These are phyloP conservation scores for Alternaria rosae DNA, from an alignment of 2,329 filamentous ascomycete genomes.

Conservation along the genomic window DNA sequence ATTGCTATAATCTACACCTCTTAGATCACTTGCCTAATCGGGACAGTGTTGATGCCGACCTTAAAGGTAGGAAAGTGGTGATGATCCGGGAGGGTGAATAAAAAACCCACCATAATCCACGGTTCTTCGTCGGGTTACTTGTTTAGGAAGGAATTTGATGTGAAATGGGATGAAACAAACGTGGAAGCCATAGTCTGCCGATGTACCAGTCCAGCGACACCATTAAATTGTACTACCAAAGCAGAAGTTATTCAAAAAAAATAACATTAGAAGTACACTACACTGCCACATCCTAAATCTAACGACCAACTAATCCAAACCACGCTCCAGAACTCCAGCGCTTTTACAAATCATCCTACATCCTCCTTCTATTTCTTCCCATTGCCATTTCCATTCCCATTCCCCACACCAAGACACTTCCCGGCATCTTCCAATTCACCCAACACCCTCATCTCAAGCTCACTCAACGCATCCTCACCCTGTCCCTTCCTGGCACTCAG, in stretches of 20 bases:
- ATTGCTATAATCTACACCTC: not conserved
- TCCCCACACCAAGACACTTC: conserved; percentile 46
- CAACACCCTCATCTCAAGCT: conserved; percentile 79
- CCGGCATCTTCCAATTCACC: conserved; percentile 44
- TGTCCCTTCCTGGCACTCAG: conserved; percentile 46
- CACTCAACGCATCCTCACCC: conserved; percentile 53
- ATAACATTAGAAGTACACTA: conserved; percentile 1
- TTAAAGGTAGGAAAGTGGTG: not conserved
- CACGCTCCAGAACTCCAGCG: conserved; percentile 13
- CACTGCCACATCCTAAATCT: not conserved
- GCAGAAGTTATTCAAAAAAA: not conserved
- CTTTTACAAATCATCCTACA: conserved; percentile 8
- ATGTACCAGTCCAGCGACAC: not conserved
- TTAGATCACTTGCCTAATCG: not conserved
- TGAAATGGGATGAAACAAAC: not conserved
- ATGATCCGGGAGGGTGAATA: not conserved
- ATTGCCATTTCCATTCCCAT: conserved; percentile 16
- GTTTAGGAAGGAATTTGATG: not conserved
- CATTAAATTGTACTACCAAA: not conserved
- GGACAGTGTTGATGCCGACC: not conserved
- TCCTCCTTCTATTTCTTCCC: conserved; percentile 7
- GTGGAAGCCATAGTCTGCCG: not conserved
- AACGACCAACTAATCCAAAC: not conserved
- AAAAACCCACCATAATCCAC: not conserved
- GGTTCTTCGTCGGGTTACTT: not conserved